Percentiles rank a stretch among this genome's conserved stretches.
Conservation (phyloP, 2,329 filamentous ascomycete genomes). For the Calonectria leucothoes region DNA sequence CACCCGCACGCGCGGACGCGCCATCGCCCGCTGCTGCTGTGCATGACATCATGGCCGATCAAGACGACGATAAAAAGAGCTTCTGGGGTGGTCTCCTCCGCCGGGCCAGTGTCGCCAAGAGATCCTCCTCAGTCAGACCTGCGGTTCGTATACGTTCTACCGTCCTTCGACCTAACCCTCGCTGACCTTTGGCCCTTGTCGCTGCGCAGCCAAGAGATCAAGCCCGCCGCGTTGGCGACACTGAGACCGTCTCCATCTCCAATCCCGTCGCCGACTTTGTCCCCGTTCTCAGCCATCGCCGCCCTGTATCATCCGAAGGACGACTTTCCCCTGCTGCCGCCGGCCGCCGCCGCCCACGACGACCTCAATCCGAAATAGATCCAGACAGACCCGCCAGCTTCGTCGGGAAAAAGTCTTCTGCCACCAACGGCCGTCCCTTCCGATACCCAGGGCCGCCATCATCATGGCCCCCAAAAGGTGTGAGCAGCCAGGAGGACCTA, state of each 20-base stretch:
- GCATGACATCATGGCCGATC: conserved; percentile 48
- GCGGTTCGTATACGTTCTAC: conserved; percentile 32
- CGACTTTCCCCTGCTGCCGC: conserved; percentile 28
- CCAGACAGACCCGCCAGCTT: conserved; percentile 27
- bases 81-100: conserved; percentile 64
- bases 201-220: conserved; percentile 27
- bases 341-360: conserved; percentile 56
- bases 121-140: conserved; percentile 30
- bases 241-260: conserved; percentile 27
- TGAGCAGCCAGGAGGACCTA: conserved; percentile 62
- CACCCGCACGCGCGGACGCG: conserved; percentile 24
- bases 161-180: background rate
- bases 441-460: conserved; percentile 52
- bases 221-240: conserved; percentile 31
- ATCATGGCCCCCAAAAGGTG: conserved; percentile 68
- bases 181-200: background rate
- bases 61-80: conserved; percentile 52
- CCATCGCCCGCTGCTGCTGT: conserved; percentile 18
- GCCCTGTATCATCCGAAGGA: conserved; percentile 28
- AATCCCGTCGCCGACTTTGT: conserved; percentile 54
- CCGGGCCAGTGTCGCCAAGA: conserved; percentile 55
- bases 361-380: conserved; percentile 49
- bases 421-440: conserved; percentile 30
- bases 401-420: conserved; percentile 26
- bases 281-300: conserved; percentile 31